Evolutionary conservation across 768 basidiomycete species (phyloP).

Genomic region (Saitozyma podzolica): DNA sequence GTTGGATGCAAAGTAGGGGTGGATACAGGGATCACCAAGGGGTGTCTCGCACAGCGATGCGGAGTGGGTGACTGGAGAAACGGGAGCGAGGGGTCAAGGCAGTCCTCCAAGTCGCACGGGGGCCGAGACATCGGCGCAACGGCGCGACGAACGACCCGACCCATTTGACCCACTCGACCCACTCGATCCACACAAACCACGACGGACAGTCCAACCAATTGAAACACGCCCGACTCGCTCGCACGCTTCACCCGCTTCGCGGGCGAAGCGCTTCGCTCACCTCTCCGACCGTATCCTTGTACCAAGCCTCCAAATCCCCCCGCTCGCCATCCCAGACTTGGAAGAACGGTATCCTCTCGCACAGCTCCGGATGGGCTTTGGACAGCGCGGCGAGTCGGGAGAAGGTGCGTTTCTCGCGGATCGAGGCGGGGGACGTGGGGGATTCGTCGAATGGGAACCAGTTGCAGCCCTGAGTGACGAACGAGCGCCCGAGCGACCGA

Average conservation of each 20-base stretch:
- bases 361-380: constrained; percentile 37
- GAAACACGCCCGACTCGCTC: not conserved
- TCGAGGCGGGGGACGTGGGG: constrained; percentile 10
- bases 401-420: constrained; percentile 39
- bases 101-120: too few species aligned
- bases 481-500: too few species aligned
- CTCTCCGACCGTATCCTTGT: constrained; percentile 27
- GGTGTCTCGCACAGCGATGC: too few species aligned
- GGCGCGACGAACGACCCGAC: too few species aligned
- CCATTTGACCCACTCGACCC: too few species aligned
- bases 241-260: not conserved
- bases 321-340: constrained; percentile 26
- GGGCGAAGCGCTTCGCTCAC: constrained; percentile 19
- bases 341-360: constrained; percentile 32
- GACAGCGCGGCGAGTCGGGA: constrained; percentile 30
- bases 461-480: constrained; percentile 46
- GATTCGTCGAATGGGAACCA: constrained; percentile 43
- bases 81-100: too few species aligned
- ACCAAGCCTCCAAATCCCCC: constrained; percentile 30
- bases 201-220: too few species aligned
- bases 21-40: too few species aligned
- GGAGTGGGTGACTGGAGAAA: too few species aligned
- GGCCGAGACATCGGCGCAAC: too few species aligned
- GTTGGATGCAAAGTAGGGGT: too few species aligned
- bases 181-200: too few species aligned